Base-by-base conservation (phyloP, 2,329 filamentous ascomycete species). In the Aspergillus texensis region DNA sequence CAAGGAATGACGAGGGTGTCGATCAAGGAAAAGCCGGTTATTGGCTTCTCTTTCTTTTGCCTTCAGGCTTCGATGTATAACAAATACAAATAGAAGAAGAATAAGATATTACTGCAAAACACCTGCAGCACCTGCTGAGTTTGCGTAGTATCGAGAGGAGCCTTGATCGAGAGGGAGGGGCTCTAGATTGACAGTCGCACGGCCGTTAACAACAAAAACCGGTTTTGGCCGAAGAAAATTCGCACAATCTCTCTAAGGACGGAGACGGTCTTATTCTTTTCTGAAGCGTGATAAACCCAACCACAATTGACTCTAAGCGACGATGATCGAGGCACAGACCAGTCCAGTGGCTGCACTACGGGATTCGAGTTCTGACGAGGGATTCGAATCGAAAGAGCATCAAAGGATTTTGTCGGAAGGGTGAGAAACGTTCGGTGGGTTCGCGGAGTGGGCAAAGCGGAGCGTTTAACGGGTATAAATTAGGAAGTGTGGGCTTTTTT, bases 61-160 rank as follows among this genome's bases (percentile, higher is more conserved):
- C 61, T 63, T 64, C 59, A 60, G 63, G 62, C 62, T 68, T 65
- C 62, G 64, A 68, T 60, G 67, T 69, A 72, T 69, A 74, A 72
- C 72, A 74, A 69, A 75, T 77, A 77, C 74, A 74, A 70, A 70
- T 72, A 73, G 72, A 72, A 69, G 72, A 75, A 71, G 34, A 72
- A 74, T 72, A 72, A 36, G 30, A 55, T 72, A 78, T 75, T 77
- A 78, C 73, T 72, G 74, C 76, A 78, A 79, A 78, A 72, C 87
- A 91, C 88, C 89, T 92, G 90, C 90, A 92, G 90, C 86, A 86
- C 89, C 89, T 86, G 89, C 90, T 92, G 90, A 89, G 74, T 79
- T 79, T 78, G 76, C 76, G 74, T 76, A 66, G 68, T 62, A 64
- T 65, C 58, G 63, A 60, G 50, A 58, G 54, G 58, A 57, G 48